Percentiles rank a stretch among this genome's conserved stretches.
phyloP scores from a whole-genome alignment of 768 basidiomycete genomes.

The Coprinopsis marcescibilis region DNA sequence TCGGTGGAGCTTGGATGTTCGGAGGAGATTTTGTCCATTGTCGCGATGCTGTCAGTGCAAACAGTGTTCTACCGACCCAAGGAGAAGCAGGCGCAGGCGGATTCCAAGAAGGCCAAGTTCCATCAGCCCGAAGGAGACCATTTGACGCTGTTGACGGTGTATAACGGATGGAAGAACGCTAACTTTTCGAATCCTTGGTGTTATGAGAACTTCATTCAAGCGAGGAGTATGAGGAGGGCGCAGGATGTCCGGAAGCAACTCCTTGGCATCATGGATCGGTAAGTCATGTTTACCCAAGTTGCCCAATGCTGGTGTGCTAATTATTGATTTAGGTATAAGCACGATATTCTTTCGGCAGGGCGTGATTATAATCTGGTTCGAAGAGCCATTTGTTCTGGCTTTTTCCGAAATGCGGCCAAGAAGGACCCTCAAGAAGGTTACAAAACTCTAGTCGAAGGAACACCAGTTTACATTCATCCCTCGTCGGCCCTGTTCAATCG shows the following conservation, averaged over 20 bases:
- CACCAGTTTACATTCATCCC: conserved; percentile 98
- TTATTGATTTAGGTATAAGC: conserved; percentile 69
- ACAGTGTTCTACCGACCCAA: conserved; percentile 98
- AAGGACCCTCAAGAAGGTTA: conserved; percentile 98
- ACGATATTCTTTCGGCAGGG: conserved; percentile 91
- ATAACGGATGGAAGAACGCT: conserved; percentile 96
- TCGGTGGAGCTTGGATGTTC: conserved; percentile 97
- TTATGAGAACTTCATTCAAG: conserved; percentile 98
- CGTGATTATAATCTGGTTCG: conserved; percentile 90
- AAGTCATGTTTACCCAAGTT: conserved; percentile 21
- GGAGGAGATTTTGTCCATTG: conserved; percentile 94
- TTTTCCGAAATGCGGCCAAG: conserved; percentile 97
- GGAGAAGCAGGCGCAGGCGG: conserved; percentile 98
- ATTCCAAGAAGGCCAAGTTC: conserved; percentile 99
- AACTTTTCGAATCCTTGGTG: conserved; percentile 99
- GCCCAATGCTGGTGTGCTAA: background rate
- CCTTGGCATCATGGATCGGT: conserved; percentile 98
- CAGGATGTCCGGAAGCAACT: conserved; percentile 98
- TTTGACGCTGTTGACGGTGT: conserved; percentile 85
- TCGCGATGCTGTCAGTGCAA: conserved; percentile 96
- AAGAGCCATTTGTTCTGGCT: conserved; percentile 94
- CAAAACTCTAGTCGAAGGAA: conserved; percentile 95
- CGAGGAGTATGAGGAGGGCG: conserved; percentile 92
- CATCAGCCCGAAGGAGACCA: conserved; percentile 99
- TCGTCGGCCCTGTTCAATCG: conserved; percentile 96